Base-by-base conservation (phyloP, 768 basidiomycete genomes). In the Tylopilus rubrobrunneus region DNA sequence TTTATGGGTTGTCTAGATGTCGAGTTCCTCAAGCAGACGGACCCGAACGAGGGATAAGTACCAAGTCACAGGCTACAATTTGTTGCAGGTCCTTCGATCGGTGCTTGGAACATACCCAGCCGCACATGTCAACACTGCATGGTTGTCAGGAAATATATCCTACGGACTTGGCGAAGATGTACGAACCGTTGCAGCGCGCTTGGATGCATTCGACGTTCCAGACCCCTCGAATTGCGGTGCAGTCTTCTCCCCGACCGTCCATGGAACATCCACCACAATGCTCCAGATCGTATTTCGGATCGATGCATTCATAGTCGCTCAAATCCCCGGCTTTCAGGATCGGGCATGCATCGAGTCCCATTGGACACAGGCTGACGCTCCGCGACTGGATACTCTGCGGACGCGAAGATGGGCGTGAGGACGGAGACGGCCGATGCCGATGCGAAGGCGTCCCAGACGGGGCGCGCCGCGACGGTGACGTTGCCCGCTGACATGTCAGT, bases 241-340 rank as follows among this genome's bases (percentile, higher is more conserved):
- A 92, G 67, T 92, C 86, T 66, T 82, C 72, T 25, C 89, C 89
- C 41, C 71, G 63, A 19, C 82, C 82, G n/a, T 78, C 68, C 17
- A 80, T 76, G 2, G 80, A 69, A 65, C 89, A 92, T 28, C 90
- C 89, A 57, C 89, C 89, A 69, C 89, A 92, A 14, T 84, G 83
- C 55, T 82, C 76, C 44, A 91, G 77, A 55, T 90, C 87, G 42
- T 71, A 72, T 17, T 69, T 59, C 29, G 78, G 78, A 69, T 92
- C 86, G 48, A 91, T 62, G 63, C 84, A 87, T 62, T 87, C 84
- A 59, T 75, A 82, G 51, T 82, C 79, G 31, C 68, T 74, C 41
- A 61, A 59, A 21, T 67, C 67, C 5, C 63, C 67, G 34, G 73
- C 58, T 25, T 73, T 76, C 21, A 69, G 50, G 56, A 85, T 73